A percentile compares a stretch with the other conserved stretches of the same genome.
These are phyloP conservation scores for Lojkania enalia DNA, from an alignment of 2,329 filamentous ascomycete species.

Conservation along the genomic window DNA sequence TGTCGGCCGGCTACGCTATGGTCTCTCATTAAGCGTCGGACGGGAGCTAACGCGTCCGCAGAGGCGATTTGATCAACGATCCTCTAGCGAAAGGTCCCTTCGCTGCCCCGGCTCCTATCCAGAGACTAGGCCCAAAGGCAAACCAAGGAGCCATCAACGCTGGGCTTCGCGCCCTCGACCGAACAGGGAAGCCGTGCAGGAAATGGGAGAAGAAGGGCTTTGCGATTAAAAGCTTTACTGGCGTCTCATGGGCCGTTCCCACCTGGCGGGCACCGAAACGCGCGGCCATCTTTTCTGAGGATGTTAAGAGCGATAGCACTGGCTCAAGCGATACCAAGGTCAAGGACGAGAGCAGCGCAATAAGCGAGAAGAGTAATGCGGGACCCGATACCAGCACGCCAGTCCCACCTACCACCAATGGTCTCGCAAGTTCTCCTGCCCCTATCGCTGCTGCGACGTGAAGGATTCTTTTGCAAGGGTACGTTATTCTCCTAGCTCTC, in stretches of 20 bases:
- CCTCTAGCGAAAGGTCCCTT: conserved; percentile 47
- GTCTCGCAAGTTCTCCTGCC: conserved; percentile 56
- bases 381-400: conserved; percentile 52
- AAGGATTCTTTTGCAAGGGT: conserved; percentile 1
- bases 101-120: conserved; percentile 53
- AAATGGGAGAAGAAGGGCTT: conserved; percentile 87
- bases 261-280: conserved; percentile 80
- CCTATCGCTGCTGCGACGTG: conserved; percentile 38
- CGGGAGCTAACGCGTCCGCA: conserved; percentile 30
- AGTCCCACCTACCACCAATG: conserved; percentile 47
- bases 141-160: conserved; percentile 98
- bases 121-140: conserved; percentile 93
- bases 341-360: conserved; percentile 60
- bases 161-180: conserved; percentile 88
- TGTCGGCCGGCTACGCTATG: no score
- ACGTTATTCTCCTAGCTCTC: no score
- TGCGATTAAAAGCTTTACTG: conserved; percentile 88
- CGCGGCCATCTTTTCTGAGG: conserved; percentile 59
- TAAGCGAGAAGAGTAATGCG: conserved; percentile 64
- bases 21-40: no score
- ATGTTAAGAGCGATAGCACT: conserved; percentile 60
- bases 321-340: conserved; percentile 61
- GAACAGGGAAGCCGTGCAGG: conserved; percentile 87
- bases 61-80: conserved; percentile 57
- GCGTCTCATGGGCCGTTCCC: conserved; percentile 76